phyloP scores from a whole-genome alignment of 1,139 yeast genomes.

The Komagataea norvegica region DNA sequence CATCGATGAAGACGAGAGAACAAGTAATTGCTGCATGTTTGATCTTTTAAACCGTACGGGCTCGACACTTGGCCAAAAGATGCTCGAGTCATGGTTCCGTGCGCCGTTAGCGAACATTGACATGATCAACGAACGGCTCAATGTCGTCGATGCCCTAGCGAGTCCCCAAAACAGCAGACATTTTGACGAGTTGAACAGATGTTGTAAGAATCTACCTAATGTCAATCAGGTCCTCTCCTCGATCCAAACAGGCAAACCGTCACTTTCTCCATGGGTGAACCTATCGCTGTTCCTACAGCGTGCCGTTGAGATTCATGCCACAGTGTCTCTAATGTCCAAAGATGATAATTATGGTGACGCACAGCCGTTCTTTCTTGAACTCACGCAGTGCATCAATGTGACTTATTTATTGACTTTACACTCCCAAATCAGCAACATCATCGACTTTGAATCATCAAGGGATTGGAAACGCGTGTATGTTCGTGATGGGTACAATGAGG shows the following conservation, averaged over 20 bases:
- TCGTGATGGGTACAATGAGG: constrained; percentile 27
- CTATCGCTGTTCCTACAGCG: constrained; percentile 14
- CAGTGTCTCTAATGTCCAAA: not conserved
- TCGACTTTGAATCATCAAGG: constrained; percentile 35
- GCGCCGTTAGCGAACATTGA: constrained; percentile 29
- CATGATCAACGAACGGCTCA: constrained; percentile 27
- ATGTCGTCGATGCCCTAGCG: constrained; percentile 26
- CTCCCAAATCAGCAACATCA: constrained; percentile 14
- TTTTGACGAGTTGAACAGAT: constrained; percentile 13
- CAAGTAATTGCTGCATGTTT: constrained; percentile 8
- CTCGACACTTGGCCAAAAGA: constrained; percentile 29
- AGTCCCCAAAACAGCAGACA: constrained; percentile 17
- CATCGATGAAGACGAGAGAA: not conserved
- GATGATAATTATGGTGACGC: too few species aligned
- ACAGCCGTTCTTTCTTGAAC: constrained; percentile 1
- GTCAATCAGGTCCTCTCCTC: constrained; percentile 22
- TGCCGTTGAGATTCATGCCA: constrained; percentile 4
- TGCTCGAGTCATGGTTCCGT: constrained; percentile 29
- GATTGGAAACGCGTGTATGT: constrained; percentile 32
- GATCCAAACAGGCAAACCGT: constrained; percentile 27
- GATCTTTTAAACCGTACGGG: constrained; percentile 22
- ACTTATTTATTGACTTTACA: constrained; percentile 10
- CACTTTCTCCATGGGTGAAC: constrained; percentile 28
- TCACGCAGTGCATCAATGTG: constrained; percentile 6
- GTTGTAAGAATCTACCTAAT: constrained; percentile 27